Evolutionary conservation across 208 protist species (phyloP), one percentile per base, ranked within the genome.

Genomic region (Leishmania mexicana): DNA sequence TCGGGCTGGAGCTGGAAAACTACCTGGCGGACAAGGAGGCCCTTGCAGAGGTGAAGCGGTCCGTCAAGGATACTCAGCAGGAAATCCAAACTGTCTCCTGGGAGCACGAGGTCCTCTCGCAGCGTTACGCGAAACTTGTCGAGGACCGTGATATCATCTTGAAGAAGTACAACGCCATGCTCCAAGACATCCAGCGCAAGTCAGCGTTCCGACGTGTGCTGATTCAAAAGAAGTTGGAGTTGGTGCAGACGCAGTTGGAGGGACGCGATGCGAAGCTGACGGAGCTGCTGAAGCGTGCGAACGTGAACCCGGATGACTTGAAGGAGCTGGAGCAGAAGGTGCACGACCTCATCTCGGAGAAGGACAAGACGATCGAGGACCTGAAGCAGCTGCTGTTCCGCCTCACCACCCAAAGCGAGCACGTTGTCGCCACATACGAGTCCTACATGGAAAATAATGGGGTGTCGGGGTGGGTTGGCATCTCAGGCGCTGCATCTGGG

Each of bases 121-220:
- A 99, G 85, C 93, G 97, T 19, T 98, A 97, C 85, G 88, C 80
- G 45, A 96, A 98, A 77, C 92, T 99, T 19, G 93, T 97, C 65
- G 92, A 97, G 75, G 98, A 99, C 79, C 88, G 98, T 15, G 97
- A 99, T 87, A 96, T 99, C 35, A 98, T 99, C 53, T 93, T 99
- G 58, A 91, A 94, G 35, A 95, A 96, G 81, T 99, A 99, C 87
- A 98, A 99, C 78, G 81, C 83, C 15, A 99, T 99, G 88, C 91
- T 99, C 57, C 93, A 99, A 77, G 97, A 99, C 31, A 98, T 99
- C 35, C 98, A 99, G 85, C 93, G 98, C 76, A 99, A 99, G 87
- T 90, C 92, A 2, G 93, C 94, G 21, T 99, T 99, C 83, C 96
- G 98, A 49, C 97, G 99, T 76, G 93, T 99, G 73, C 84, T 99